Conservation (phyloP, 2,329 filamentous ascomycete genomes). For the Cercospora sp. region DNA sequence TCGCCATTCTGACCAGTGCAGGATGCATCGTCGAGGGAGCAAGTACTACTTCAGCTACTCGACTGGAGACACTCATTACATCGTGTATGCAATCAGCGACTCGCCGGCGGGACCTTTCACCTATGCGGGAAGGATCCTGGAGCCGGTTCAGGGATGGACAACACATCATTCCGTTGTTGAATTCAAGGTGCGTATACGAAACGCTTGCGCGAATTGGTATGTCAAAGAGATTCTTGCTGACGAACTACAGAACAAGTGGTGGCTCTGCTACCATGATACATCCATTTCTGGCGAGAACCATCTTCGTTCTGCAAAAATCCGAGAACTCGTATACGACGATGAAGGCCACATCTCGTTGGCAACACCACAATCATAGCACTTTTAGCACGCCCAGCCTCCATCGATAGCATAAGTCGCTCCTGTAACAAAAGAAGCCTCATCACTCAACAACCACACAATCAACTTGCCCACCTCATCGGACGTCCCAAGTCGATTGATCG, state of each 20-base stretch:
- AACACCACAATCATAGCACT: constrained; percentile 25
- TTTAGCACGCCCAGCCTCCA: constrained; percentile 41
- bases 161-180: constrained; percentile 79
- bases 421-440: constrained; percentile 50
- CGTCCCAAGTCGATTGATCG: constrained; percentile 30
- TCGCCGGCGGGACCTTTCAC: constrained; percentile 71
- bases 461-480: constrained; percentile 36
- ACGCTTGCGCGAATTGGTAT: not conserved
- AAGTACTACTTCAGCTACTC: constrained; percentile 36
- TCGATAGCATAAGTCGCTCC: constrained; percentile 52
- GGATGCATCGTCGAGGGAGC: constrained; percentile 63
- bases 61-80: constrained; percentile 66
- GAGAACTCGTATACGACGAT: constrained; percentile 71
- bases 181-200: constrained; percentile 50
- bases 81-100: constrained; percentile 67
- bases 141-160: constrained; percentile 78
- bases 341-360: constrained; percentile 59
- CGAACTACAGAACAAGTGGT: constrained; percentile 58
- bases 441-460: constrained; percentile 51
- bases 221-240: not conserved
- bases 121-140: constrained; percentile 68
- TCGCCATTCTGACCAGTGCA: not conserved
- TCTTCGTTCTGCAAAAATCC: constrained; percentile 70
- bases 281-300: constrained; percentile 68
- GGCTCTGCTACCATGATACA: constrained; percentile 75